A percentile compares a stretch with the other conserved stretches of the same genome.
Conservation (phyloP, 148 eudicot species). For the Talinum fruticosum region DNA sequence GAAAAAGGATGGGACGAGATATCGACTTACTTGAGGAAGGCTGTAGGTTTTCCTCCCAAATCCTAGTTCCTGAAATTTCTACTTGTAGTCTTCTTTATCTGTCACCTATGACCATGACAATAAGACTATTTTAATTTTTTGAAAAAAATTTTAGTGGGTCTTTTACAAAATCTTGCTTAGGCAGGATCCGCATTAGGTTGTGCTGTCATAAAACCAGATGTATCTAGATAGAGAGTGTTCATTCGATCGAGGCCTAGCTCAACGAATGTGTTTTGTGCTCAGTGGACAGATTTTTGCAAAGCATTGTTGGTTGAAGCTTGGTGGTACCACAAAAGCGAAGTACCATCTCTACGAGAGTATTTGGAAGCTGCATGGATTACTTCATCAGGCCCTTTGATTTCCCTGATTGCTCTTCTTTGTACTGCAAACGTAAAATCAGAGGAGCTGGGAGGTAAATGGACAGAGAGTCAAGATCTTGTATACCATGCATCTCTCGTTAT, state of each 20-base stretch:
- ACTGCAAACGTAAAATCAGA: slow-evolving; percentile 10
- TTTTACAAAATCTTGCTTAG: no score
- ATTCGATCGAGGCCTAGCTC: background rate
- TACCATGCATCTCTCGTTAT: slow-evolving; percentile 36
- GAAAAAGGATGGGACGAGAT: slow-evolving; percentile 31
- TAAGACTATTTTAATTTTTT: no score
- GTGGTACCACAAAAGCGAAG: slow-evolving; percentile 32
- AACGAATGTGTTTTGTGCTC: background rate
- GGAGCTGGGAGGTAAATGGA: slow-evolving; percentile 4
- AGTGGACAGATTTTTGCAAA: slow-evolving; percentile 59
- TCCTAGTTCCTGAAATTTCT: no score
- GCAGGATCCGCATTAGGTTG: no score
- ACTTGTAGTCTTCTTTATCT: no score
- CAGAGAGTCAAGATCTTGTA: slow-evolving; percentile 26
- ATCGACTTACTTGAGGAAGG: slow-evolving; percentile 29
- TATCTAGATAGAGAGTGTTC: background rate
- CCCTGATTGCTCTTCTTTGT: slow-evolving; percentile 33
- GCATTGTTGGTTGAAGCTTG: slow-evolving; percentile 41
- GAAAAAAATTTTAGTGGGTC: no score
- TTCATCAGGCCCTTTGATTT: slow-evolving; percentile 22
- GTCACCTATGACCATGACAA: no score
- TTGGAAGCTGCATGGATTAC: slow-evolving; percentile 40
- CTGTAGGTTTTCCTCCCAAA: slow-evolving; percentile 23
- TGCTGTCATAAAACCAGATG: background rate
- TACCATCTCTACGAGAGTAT: slow-evolving; percentile 41